These are phyloP conservation scores for Aspergillus hiratsukae DNA, from an alignment of 2,329 filamentous ascomycete genomes.

Conservation along the genomic window DNA sequence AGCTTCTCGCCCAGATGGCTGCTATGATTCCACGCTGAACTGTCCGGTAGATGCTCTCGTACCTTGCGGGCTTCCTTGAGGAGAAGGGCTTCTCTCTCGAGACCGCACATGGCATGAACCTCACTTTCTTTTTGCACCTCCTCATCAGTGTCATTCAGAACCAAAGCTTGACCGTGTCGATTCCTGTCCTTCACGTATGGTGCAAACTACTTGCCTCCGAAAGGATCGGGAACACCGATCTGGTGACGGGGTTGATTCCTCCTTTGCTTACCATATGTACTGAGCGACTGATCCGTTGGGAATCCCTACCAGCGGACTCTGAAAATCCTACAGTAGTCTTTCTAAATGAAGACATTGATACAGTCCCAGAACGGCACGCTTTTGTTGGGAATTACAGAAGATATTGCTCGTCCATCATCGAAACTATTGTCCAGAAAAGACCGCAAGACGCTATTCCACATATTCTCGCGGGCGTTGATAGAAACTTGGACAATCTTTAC, in stretches of 20 bases:
- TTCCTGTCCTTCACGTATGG: constrained; percentile 88
- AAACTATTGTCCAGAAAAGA: constrained; percentile 75
- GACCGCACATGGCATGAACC: constrained; percentile 52
- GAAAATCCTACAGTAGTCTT: constrained; percentile 76
- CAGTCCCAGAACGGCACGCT: constrained; percentile 84
- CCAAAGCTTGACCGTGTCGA: constrained; percentile 86
- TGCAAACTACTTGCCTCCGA: constrained; percentile 72
- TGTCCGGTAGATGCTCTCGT: constrained; percentile 67
- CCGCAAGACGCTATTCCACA: constrained; percentile 81
- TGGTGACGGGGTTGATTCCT: constrained; percentile 63
- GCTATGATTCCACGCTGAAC: constrained; percentile 2
- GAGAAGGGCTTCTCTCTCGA: constrained; percentile 67
- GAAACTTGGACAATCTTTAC: constrained; percentile 70
- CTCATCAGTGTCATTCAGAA: constrained; percentile 75
- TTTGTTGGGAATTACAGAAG: constrained; percentile 94
- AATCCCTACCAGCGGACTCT: constrained; percentile 76
- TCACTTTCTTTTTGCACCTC: constrained; percentile 72
- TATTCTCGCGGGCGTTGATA: constrained; percentile 75
- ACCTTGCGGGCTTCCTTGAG: constrained; percentile 78
- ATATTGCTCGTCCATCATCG: constrained; percentile 83
- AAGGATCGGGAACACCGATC: constrained; percentile 54
- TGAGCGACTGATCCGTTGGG: constrained; percentile 78
- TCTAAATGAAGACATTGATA: constrained; percentile 90
- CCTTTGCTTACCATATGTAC: constrained; percentile 79
- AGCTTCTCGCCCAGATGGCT: neutral